phyloP scores from a whole-genome alignment of 768 basidiomycete genomes.

The Termitomyces bulborhizus region DNA sequence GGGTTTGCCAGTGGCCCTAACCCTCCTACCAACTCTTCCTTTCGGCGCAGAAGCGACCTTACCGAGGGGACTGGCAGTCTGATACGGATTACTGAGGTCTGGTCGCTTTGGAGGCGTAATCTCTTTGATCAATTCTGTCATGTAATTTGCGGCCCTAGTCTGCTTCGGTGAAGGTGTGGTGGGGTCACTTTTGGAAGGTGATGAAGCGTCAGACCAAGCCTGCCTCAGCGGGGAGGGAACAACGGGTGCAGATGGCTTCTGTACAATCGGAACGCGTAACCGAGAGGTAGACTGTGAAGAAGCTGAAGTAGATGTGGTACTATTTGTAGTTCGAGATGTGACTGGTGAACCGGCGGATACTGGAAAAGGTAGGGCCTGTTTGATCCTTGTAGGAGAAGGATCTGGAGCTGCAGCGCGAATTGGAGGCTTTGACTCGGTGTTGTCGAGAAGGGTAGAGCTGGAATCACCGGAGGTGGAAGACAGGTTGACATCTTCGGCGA shows the following conservation, averaged over 20 bases:
- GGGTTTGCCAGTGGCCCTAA: conserved; percentile 36
- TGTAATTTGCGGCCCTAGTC: conserved; percentile 62
- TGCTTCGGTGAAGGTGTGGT: conserved; percentile 33
- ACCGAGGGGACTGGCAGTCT: conserved; percentile 61
- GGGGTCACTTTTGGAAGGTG: conserved; percentile 27
- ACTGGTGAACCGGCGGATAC: conserved; percentile 19
- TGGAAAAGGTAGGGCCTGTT: conserved; percentile 30
- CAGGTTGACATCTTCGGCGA: conserved; percentile 37
- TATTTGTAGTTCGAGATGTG: conserved; percentile 20
- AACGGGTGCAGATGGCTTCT: conserved; percentile 55
- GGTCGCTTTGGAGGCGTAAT: conserved; percentile 57
- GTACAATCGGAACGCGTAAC: conserved; percentile 31
- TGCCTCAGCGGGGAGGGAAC: conserved; percentile 73
- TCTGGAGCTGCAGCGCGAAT: conserved; percentile 27
- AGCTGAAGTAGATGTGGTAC: conserved; percentile 12
- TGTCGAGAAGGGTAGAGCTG: conserved; percentile 11
- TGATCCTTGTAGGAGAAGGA: conserved; percentile 25
- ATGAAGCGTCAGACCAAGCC: conserved; percentile 51
- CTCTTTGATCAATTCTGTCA: conserved; percentile 68
- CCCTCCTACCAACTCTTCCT: conserved; percentile 36
- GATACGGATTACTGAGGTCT: conserved; percentile 75
- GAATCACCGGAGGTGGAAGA: conserved; percentile 23
- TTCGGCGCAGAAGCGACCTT: conserved; percentile 34
- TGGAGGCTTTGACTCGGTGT: conserved; percentile 15
- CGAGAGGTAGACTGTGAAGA: conserved; percentile 24